These are phyloP conservation scores for Endothia cerciana DNA, from an alignment of 2,329 filamentous ascomycete genomes.

Conservation along the genomic window DNA sequence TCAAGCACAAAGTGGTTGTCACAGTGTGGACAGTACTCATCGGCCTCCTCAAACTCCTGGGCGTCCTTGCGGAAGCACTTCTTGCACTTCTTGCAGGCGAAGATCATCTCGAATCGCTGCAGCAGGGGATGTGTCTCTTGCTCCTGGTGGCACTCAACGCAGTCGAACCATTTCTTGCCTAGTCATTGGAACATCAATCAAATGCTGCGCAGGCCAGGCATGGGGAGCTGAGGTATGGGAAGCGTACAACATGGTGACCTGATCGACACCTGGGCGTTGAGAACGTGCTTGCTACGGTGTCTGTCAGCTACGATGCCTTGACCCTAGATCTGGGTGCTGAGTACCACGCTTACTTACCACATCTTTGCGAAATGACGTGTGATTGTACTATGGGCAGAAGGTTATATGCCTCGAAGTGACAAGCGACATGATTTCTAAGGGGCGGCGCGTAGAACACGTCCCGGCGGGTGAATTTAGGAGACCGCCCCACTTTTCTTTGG, in stretches of 20 bases:
- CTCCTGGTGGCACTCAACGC: slow-evolving; percentile 90
- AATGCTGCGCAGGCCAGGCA: not conserved
- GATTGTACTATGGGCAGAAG: not conserved
- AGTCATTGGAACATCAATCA: slow-evolving; percentile 10
- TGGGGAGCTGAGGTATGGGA: slow-evolving; percentile 8
- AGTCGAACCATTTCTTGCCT: slow-evolving; percentile 99
- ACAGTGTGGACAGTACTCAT: slow-evolving; percentile 98
- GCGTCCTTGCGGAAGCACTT: slow-evolving; percentile 97
- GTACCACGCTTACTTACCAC: slow-evolving; percentile 22
- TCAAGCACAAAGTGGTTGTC: slow-evolving; percentile 98
- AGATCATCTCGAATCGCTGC: slow-evolving; percentile 84
- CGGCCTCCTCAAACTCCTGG: slow-evolving; percentile 89
- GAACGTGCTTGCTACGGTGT: slow-evolving; percentile 81
- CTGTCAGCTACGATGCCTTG: slow-evolving; percentile 9
- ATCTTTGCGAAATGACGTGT: slow-evolving; percentile 21
- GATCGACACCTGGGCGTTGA: slow-evolving; percentile 97
- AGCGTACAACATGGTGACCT: slow-evolving; percentile 89
- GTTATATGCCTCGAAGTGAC: not conserved
- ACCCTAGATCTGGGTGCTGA: too few species aligned
- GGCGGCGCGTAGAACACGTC: slow-evolving; percentile 25
- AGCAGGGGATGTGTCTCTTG: slow-evolving; percentile 75
- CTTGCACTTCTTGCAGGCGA: slow-evolving; percentile 98
- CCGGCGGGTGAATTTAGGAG: slow-evolving; percentile 18
- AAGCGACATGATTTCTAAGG: slow-evolving; percentile 21
- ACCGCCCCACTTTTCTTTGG: slow-evolving; percentile 15